These are phyloP conservation scores for Umbilicaria muhlenbergii DNA, from an alignment of 495 filamentous ascomycete species.

Conservation along the genomic window DNA sequence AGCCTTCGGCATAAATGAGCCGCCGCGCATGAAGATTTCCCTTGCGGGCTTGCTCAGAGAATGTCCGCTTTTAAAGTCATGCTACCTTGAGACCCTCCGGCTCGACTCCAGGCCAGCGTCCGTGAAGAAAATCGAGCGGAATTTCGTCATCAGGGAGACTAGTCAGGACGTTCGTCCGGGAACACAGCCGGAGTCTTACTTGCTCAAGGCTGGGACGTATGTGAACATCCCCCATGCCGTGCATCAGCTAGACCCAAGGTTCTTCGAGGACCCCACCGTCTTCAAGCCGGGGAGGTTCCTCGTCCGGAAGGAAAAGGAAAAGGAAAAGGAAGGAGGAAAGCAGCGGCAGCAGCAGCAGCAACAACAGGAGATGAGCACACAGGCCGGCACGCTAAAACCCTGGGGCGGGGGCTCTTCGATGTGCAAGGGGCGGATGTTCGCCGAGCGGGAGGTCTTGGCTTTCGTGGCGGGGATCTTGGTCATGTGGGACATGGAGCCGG, in stretches of 20 bases:
- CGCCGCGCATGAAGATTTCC: slow-evolving; percentile 33
- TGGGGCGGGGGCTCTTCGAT: slow-evolving; percentile 30
- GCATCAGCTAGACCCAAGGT: slow-evolving; percentile 30
- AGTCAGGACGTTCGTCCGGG: too few species aligned
- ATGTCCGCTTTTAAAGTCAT: slow-evolving; percentile 37
- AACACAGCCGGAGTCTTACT: slow-evolving; percentile 21
- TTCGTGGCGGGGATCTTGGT: slow-evolving; percentile 31
- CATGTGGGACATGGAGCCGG: slow-evolving; percentile 33
- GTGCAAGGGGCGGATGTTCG: slow-evolving; percentile 33
- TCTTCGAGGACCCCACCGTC: slow-evolving; percentile 31
- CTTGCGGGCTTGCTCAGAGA: slow-evolving; percentile 25
- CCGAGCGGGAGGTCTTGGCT: slow-evolving; percentile 32
- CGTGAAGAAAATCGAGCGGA: background rate
- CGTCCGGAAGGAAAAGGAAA: slow-evolving; percentile 20
- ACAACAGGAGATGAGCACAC: slow-evolving; percentile 1
- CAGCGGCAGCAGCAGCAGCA: slow-evolving; percentile 9
- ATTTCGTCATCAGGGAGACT: too few species aligned
- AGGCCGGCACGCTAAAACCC: slow-evolving; percentile 22
- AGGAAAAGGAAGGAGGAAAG: slow-evolving; percentile 16
- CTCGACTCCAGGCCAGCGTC: slow-evolving; percentile 27
- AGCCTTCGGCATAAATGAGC: slow-evolving; percentile 37
- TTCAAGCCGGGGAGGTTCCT: slow-evolving; percentile 39
- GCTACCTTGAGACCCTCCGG: slow-evolving; percentile 38
- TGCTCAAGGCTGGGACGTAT: slow-evolving; percentile 31
- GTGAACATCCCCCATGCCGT: slow-evolving; percentile 33